Percentiles rank a stretch among this genome's conserved stretches.
Evolutionary conservation across 371 early-diverging fungal genomes (phyloP).

Genomic region (Mortierella sp.): DNA sequence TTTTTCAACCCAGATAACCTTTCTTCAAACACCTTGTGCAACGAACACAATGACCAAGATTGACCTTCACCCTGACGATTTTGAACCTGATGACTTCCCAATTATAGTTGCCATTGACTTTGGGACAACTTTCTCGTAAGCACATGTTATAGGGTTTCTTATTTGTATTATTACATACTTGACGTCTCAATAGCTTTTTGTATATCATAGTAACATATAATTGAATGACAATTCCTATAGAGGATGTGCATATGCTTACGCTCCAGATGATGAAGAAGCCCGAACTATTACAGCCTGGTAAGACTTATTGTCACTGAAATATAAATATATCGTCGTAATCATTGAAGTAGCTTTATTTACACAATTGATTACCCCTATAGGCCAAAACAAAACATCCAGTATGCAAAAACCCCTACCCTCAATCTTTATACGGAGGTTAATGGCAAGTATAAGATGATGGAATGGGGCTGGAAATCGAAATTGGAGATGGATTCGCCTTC

Average conservation of each 20-base stretch:
- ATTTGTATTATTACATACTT: neutral
- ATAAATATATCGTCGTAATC: neutral
- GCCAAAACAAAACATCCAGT: conserved; percentile 34
- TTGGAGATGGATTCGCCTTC: conserved; percentile 59
- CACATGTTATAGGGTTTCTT: neutral
- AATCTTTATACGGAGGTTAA: conserved; percentile 54
- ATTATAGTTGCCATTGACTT: conserved; percentile 41
- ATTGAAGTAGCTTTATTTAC: neutral
- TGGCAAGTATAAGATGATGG: conserved; percentile 45
- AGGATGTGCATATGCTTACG: conserved; percentile 45
- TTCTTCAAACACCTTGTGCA: neutral
- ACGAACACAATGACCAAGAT: conserved; percentile 5
- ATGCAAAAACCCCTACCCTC: conserved; percentile 64
- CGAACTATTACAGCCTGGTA: conserved; percentile 30
- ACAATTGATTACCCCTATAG: conserved; percentile 2
- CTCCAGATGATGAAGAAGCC: conserved; percentile 29
- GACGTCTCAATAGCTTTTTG: neutral
- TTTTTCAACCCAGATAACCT: neutral
- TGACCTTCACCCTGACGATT: neutral
- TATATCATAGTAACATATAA: neutral
- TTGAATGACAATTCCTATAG: conserved; percentile 15
- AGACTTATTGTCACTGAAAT: neutral
- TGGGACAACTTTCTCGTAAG: conserved; percentile 47
- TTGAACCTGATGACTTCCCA: conserved; percentile 31
- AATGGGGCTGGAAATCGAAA: conserved; percentile 69